Evolutionary conservation across 768 basidiomycete genomes (phyloP).

Genomic region (Serpula lacrymans): DNA sequence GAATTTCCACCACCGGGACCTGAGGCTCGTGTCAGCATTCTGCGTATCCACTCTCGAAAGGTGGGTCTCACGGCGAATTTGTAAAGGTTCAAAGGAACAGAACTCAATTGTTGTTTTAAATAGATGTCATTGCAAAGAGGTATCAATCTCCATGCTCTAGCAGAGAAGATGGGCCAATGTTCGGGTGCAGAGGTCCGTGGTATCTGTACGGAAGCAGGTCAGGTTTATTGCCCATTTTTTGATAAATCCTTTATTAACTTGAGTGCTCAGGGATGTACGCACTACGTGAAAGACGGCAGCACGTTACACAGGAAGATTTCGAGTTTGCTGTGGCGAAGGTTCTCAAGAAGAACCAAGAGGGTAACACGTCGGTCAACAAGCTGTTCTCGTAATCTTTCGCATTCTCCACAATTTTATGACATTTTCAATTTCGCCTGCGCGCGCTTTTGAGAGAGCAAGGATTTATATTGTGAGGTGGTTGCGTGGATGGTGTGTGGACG

Average conservation of each 20-base stretch:
- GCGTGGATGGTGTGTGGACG: no score
- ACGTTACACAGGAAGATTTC: conserved; percentile 98
- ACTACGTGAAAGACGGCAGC: conserved; percentile 88
- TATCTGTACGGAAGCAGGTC: conserved; percentile 95
- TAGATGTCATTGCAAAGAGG: conserved; percentile 98
- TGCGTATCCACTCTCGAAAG: conserved; percentile 96
- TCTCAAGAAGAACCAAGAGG: conserved; percentile 95
- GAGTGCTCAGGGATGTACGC: conserved; percentile 83
- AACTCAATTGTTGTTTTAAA: background rate
- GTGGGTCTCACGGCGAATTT: conserved; percentile 41
- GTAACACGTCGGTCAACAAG: conserved; percentile 92
- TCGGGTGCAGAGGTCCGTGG: conserved; percentile 97
- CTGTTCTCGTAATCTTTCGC: conserved; percentile 66
- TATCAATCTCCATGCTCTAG: conserved; percentile 92
- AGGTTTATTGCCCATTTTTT: conserved; percentile 19
- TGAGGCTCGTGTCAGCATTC: conserved; percentile 94
- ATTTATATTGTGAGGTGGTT: no score
- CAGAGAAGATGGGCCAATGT: conserved; percentile 99
- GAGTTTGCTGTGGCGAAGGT: conserved; percentile 98
- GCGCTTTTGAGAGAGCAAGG: no score
- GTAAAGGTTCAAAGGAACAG: background rate
- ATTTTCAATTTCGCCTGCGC: no score
- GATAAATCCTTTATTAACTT: background rate
- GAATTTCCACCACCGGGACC: conserved; percentile 98
- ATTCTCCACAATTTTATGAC: no score